Conservation (phyloP, 78 protist species). For the Bodo saltans region DNA sequence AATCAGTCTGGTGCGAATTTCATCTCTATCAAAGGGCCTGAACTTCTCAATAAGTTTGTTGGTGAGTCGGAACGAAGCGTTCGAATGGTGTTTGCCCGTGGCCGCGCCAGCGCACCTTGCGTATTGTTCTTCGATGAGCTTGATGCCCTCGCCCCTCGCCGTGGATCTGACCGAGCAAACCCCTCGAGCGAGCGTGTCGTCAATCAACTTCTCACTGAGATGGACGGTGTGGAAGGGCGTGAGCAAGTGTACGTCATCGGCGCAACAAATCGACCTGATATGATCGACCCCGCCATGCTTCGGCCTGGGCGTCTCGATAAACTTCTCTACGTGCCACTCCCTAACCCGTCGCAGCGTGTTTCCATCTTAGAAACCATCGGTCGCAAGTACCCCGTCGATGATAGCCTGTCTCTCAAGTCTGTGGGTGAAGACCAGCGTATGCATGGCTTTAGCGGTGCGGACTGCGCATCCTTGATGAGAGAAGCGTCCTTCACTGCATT, state of each 20-base stretch:
- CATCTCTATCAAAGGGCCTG: slow-evolving; percentile 96
- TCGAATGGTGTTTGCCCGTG: slow-evolving; percentile 83
- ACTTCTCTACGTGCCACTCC: slow-evolving; percentile 91
- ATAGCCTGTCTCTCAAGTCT: slow-evolving; percentile 6
- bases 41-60: slow-evolving; percentile 95
- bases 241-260: slow-evolving; percentile 84
- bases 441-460: slow-evolving; percentile 63
- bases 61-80: slow-evolving; percentile 99
- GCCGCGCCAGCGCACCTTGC: slow-evolving; percentile 88
- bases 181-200: slow-evolving; percentile 81
- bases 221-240: slow-evolving; percentile 93
- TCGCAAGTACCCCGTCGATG: slow-evolving; percentile 20
- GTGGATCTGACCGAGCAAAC: slow-evolving; percentile 47
- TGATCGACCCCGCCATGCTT: slow-evolving; percentile 91
- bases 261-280: slow-evolving; percentile 96
- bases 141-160: slow-evolving; percentile 90
- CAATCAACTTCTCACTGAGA: slow-evolving; percentile 91
- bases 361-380: slow-evolving; percentile 16
- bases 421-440: background rate
- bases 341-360: slow-evolving; percentile 35
- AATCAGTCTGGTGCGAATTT: slow-evolving; percentile 83
- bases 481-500: slow-evolving; percentile 49
- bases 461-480: slow-evolving; percentile 34
- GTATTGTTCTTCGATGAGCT: slow-evolving; percentile 98
- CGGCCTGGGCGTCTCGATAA: slow-evolving; percentile 98